phyloP scores from a whole-genome alignment of 306 rosid species.

The Pachyrhizus erosus region DNA sequence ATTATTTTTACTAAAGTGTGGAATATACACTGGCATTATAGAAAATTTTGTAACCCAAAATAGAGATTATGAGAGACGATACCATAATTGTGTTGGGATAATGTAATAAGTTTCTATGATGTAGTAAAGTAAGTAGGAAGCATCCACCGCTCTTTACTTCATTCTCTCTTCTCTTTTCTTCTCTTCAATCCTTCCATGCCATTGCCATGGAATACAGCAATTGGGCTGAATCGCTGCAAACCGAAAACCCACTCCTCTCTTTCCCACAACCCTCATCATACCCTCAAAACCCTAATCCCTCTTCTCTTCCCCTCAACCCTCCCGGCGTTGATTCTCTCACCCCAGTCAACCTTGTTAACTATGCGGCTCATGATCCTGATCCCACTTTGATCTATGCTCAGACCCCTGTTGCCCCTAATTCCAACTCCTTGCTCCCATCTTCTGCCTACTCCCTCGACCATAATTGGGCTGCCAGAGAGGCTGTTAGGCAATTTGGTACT shows the following conservation, averaged over 20 bases:
- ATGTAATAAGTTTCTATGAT: no score
- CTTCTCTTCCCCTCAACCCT: constrained; percentile 42
- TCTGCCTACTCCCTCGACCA: constrained; percentile 39
- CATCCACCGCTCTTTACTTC: no score
- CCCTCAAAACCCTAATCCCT: no score
- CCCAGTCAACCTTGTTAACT: background rate
- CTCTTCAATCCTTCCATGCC: background rate
- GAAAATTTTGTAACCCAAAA: no score
- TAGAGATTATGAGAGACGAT: no score
- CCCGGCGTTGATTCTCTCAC: constrained; percentile 44
- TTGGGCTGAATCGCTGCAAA: constrained; percentile 34
- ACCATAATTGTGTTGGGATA: no score
- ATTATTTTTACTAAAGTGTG: no score
- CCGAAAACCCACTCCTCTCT: background rate
- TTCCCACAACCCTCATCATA: constrained; percentile 9
- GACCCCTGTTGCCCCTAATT: constrained; percentile 8
- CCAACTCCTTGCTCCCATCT: constrained; percentile 23
- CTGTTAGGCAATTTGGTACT: constrained; percentile 45
- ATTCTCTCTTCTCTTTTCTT: no score
- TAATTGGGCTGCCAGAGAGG: constrained; percentile 48
- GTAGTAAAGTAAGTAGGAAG: no score
- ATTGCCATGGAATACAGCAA: constrained; percentile 40
- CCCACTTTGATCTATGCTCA: constrained; percentile 40
- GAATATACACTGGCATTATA: no score
- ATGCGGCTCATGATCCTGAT: constrained; percentile 18